Evolutionary conservation across 2,329 filamentous ascomycete species (phyloP).

Genomic region (Aureobasidium leucospermi): DNA sequence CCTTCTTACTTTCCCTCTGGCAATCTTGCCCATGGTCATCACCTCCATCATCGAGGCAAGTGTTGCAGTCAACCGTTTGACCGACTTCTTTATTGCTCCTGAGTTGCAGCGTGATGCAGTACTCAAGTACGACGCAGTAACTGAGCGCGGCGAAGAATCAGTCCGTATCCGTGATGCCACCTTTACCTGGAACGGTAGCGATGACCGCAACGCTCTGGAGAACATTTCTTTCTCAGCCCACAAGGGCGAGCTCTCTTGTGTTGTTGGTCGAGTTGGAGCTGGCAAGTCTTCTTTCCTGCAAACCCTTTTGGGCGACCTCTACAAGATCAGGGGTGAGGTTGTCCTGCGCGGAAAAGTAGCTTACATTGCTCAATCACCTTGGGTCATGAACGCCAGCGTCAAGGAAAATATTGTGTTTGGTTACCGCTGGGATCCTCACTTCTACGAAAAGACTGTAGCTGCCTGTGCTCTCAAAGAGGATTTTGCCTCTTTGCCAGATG

Average conservation of each 20-base stretch:
- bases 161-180: constrained; percentile 75
- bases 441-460: constrained; percentile 87
- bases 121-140: constrained; percentile 57
- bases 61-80: constrained; percentile 83
- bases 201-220: constrained; percentile 59
- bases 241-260: constrained; percentile 87
- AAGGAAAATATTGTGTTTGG: constrained; percentile 97
- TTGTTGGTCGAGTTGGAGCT: constrained; percentile 88
- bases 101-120: constrained; percentile 86
- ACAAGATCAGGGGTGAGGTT: constrained; percentile 80
- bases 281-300: constrained; percentile 93
- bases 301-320: constrained; percentile 81
- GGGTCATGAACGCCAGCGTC: constrained; percentile 97
- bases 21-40: constrained; percentile 95
- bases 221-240: constrained; percentile 82
- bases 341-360: constrained; percentile 74
- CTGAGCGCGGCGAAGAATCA: constrained; percentile 75
- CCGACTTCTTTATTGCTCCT: constrained; percentile 76
- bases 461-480: constrained; percentile 89
- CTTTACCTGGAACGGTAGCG: constrained; percentile 91
- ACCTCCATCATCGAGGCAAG: constrained; percentile 90
- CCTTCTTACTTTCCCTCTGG: constrained; percentile 86
- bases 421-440: constrained; percentile 84
- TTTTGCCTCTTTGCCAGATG: constrained; percentile 85
- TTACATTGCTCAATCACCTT: constrained; percentile 86